Base-by-base conservation (phyloP, 31 red algal genomes). In the Odonthalia washingtoniensis region DNA sequence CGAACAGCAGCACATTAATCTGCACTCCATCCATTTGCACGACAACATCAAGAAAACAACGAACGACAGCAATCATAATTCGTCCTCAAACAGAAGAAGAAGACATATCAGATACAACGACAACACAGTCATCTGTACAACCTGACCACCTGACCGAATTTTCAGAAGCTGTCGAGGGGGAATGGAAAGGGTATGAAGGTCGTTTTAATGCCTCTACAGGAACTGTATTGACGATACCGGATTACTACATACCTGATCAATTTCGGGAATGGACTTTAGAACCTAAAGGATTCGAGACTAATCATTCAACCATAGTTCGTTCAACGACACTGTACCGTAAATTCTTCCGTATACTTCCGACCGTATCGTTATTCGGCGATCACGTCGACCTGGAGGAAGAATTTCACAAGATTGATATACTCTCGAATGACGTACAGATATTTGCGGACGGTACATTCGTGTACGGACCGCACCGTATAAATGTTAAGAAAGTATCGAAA, bases 321-420 rank as follows among this genome's bases (percentile, higher is more conserved):
- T 68, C 77, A 39, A 41, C 75, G 32, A 70, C 40, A 21, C 52
- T 96, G 46, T 94, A 80, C 76, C 38, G 78, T 24, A 96, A 93
- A 68, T 83, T 90, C 64, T 93, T 88, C 49, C 84, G 94, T 5
- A 77, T 92, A 3, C 33, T 96, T 5, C 94, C 89, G 18, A 41
- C 65, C 70, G 88, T 96, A 2, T 86, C 73, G 4, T 61, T 87
- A 0, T 93, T 93, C 43, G 85, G 60, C 9, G 94, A 96, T 72
- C 82, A 90, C 52, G 86, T 94, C 1, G 94, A 96, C 49, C 21
- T 90, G 9, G 94, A 96, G 80, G 92, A 95, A 74, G 92, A 95
- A 38, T 75, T 90, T 0, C 18, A 14, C 5, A 61, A 42, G 16
- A 46, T 39, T 31, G 42, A 85, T 34, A 80, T 78, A 36, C 40